These are phyloP conservation scores for Proliferodiscus dingleyae DNA, from an alignment of 2,329 filamentous ascomycete species.

Conservation along the genomic window DNA sequence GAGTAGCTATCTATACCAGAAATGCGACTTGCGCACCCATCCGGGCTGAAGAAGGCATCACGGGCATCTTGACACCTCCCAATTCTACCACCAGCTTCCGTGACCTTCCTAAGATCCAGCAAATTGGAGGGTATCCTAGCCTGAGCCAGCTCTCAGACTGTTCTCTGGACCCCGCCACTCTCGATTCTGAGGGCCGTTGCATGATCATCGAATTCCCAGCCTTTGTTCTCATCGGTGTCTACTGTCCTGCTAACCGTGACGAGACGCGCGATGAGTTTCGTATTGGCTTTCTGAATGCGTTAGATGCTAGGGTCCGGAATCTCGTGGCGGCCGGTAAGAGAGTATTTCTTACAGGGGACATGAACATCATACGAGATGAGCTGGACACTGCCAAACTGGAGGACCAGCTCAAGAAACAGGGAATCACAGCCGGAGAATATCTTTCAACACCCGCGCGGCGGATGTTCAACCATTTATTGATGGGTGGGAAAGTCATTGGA, in stretches of 20 bases:
- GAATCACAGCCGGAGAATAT: constrained; percentile 65
- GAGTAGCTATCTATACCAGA: constrained; percentile 92
- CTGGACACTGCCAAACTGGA: constrained; percentile 72
- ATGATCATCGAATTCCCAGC: constrained; percentile 89
- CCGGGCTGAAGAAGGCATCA: constrained; percentile 88
- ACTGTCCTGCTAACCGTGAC: constrained; percentile 85
- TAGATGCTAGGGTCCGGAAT: constrained; percentile 83
- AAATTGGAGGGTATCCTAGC: constrained; percentile 85
- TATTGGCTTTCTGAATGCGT: constrained; percentile 68
- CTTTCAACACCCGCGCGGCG: constrained; percentile 66
- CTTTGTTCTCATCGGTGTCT: constrained; percentile 89
- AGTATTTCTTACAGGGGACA: constrained; percentile 79
- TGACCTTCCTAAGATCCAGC: constrained; percentile 66
- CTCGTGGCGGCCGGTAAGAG: constrained; percentile 74
- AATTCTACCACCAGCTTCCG: constrained; percentile 67
- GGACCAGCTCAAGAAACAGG: constrained; percentile 68
- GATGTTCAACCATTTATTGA: constrained; percentile 80
- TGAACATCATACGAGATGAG: constrained; percentile 65
- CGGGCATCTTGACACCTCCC: constrained; percentile 71
- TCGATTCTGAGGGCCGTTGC: constrained; percentile 90
- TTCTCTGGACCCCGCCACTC: constrained; percentile 61
- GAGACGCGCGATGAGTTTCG: constrained; percentile 80
- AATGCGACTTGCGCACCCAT: constrained; percentile 81
- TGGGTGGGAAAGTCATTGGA: constrained; percentile 64
- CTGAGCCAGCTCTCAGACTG: constrained; percentile 58